A percentile compares a stretch with the other conserved stretches of the same genome.
Evolutionary conservation across 140 eudicot species (phyloP).

Genomic region (Stevia rebaudiana): DNA sequence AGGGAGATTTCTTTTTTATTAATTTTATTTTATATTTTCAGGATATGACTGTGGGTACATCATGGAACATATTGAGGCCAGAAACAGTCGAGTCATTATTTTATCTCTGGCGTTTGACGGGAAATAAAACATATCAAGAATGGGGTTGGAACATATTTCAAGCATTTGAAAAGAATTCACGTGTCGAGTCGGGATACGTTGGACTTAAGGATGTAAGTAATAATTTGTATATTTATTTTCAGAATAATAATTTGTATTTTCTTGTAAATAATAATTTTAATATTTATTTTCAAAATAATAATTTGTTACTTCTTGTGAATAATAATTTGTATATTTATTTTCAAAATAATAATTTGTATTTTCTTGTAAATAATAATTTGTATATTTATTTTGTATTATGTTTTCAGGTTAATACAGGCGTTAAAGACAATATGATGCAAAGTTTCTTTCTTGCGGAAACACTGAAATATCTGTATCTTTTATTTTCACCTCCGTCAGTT

Average conservation of each 20-base stretch:
- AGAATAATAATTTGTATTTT: background rate
- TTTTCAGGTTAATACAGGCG: constrained; percentile 79
- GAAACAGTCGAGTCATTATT: constrained; percentile 97
- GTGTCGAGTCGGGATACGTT: constrained; percentile 87
- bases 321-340: too few relatives aligned
- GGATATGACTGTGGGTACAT: constrained; percentile 99
- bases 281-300: too few relatives aligned
- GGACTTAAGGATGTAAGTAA: constrained; percentile 85
- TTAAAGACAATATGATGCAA: constrained; percentile 97
- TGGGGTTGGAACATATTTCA: constrained; percentile 99
- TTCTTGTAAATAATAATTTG: background rate
- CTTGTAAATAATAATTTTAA: background rate
- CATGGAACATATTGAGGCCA: constrained; percentile 99
- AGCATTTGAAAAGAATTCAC: constrained; percentile 94
- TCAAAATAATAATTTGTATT: background rate
- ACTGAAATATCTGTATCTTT: constrained; percentile 81
- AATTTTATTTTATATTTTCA: constrained; percentile 14
- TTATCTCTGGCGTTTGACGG: constrained; percentile 92
- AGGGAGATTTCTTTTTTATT: background rate
- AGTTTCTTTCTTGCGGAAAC: constrained; percentile 99
- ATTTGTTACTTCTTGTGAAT: too few relatives aligned
- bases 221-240: too few relatives aligned
- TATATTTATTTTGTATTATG: background rate
- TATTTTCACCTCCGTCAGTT: constrained; percentile 81
- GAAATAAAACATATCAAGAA: constrained; percentile 93